phyloP scores from a whole-genome alignment of 2,329 filamentous ascomycete species.

The Penicillium sp. region DNA sequence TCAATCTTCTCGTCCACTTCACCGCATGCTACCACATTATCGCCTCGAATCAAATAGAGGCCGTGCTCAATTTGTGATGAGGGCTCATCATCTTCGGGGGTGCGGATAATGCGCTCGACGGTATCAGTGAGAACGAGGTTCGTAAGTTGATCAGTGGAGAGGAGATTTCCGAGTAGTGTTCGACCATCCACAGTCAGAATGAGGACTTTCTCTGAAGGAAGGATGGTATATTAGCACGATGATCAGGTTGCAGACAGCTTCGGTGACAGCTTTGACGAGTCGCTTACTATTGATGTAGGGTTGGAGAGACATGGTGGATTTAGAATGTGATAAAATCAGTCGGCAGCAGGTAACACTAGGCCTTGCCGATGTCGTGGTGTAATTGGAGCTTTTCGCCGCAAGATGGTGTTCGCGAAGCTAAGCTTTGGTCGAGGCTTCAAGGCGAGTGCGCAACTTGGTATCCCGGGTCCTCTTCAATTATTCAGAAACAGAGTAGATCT shows the following conservation, averaged over 20 bases:
- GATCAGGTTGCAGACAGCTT: not conserved
- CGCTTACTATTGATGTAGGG: slow-evolving; percentile 54
- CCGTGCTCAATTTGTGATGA: slow-evolving; percentile 81
- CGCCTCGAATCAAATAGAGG: slow-evolving; percentile 87
- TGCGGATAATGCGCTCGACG: slow-evolving; percentile 85
- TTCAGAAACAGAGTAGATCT: not conserved
- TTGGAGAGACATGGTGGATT: slow-evolving; percentile 52
- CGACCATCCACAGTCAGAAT: slow-evolving; percentile 91
- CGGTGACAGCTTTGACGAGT: not conserved
- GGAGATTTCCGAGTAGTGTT: slow-evolving; percentile 77
- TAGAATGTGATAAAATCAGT: not conserved
- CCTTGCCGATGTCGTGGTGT: not conserved
- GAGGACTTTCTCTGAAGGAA: slow-evolving; percentile 74
- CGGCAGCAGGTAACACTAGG: not conserved
- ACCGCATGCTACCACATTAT: slow-evolving; percentile 90
- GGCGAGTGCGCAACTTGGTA: not conserved
- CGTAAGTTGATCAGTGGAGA: slow-evolving; percentile 86
- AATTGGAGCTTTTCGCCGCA: not conserved
- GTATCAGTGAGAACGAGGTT: slow-evolving; percentile 86
- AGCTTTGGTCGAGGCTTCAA: not conserved
- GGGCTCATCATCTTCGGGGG: slow-evolving; percentile 76
- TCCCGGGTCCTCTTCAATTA: not conserved
- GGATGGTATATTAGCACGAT: slow-evolving; percentile 3
- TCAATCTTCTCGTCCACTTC: slow-evolving; percentile 88
- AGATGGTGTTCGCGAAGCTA: not conserved